Evolutionary conservation across 495 filamentous ascomycete species (phyloP), one percentile per base, ranked within the genome.

Genomic region (Aspergillus affinis): DNA sequence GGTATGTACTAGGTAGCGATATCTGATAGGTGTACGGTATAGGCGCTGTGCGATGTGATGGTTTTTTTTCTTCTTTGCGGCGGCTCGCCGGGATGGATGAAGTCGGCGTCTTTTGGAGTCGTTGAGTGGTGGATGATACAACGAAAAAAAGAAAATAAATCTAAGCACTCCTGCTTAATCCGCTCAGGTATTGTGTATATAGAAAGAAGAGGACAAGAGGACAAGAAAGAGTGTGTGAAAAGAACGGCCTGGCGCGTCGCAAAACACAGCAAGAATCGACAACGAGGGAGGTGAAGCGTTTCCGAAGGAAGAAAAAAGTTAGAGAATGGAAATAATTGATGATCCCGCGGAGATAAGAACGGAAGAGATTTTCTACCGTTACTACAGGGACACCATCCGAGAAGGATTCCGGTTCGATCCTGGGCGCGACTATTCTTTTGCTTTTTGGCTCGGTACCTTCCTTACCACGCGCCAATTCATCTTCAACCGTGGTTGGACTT

Each of bases 401-500:
- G 61, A 66, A 57, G 61, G 65, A 62, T 66, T 68, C 68, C 68
- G 70, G 73, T 73, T 74, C 73, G 72, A 75, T 72, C 69, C 73
- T 71, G 68, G 73, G 69, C 71, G 71, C 66, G 69, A 75, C 69
- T 67, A 75, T 62, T 66, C 65, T 59, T 67, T 69, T 62, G 23
- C 23, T 26, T 54, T 50, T 48, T 48, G 55, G 5, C 9, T 55
- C 20, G 6, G 15, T 48, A 1, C 15, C 23, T 55, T 54, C 29
- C 27, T 47, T n/a, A n/a, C n/a, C n/a, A n/a, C n/a, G 21, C 4
- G n/a, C 57, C 49, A 49, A 30, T 56, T 54, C 10, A 36, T 55
- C 48, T 60, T 26, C 29, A 30, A 30, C 29, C 8, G 4, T 4
- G 8, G 29, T 30, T 4, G 29, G 29, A 30, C 8, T 53, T 53